These are phyloP conservation scores for Tolypocladium ophioglossoides DNA, from an alignment of 2,329 filamentous ascomycete genomes.

Conservation along the genomic window DNA sequence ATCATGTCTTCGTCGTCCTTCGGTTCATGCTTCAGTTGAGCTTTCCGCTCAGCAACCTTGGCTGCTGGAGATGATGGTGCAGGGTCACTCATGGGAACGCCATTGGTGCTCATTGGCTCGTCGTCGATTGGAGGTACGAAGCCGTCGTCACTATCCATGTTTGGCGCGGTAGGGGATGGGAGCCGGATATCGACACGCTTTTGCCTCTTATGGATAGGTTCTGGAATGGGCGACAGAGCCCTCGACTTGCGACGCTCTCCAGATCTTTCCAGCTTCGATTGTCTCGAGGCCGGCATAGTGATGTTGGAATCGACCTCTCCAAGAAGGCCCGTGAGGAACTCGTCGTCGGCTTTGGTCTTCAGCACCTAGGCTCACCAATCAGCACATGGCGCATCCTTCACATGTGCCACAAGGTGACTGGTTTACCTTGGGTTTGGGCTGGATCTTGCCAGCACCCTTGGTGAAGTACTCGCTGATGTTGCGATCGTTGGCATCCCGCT, in stretches of 20 bases:
- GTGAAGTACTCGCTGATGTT: constrained; percentile 94
- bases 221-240: constrained; percentile 63
- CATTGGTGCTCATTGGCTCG: constrained; percentile 35
- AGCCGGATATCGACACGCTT: constrained; percentile 40
- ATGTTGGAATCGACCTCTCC: constrained; percentile 79
- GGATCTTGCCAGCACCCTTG: constrained; percentile 55
- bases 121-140: constrained; percentile 50
- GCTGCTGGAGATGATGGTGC: constrained; percentile 78
- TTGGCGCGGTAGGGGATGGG: constrained; percentile 34
- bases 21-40: constrained; percentile 35
- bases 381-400: neutral
- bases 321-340: constrained; percentile 75
- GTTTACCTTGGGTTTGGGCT: constrained; percentile 69
- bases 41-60: constrained; percentile 66
- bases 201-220: constrained; percentile 43
- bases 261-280: constrained; percentile 56
- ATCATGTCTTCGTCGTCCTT: constrained; percentile 71
- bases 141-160: constrained; percentile 43
- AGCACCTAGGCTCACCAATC: constrained; percentile 39
- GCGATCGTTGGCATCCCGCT: constrained; percentile 77
- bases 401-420: neutral
- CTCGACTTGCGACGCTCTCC: constrained; percentile 70
- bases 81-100: constrained; percentile 74
- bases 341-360: constrained; percentile 78
- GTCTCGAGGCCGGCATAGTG: constrained; percentile 40